phyloP scores from a whole-genome alignment of 306 rosid genomes.

The Sophora flavescens region DNA sequence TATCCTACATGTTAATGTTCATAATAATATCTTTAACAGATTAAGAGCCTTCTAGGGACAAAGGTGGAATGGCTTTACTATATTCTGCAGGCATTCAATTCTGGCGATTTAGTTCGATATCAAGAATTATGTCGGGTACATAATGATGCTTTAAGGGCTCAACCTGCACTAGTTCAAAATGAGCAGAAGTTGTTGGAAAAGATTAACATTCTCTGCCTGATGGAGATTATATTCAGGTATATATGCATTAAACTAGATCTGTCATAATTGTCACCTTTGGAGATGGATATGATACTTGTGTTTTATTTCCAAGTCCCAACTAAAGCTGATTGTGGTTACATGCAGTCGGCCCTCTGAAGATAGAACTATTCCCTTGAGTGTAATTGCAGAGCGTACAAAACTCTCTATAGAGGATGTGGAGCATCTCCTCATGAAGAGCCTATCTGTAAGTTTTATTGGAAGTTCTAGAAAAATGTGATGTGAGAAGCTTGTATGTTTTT shows the following conservation, averaged over 20 bases:
- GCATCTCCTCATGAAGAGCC: slow-evolving; percentile 97
- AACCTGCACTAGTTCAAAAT: slow-evolving; percentile 92
- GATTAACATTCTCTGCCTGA: slow-evolving; percentile 97
- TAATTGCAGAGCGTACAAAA: slow-evolving; percentile 93
- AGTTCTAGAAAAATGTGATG: background rate
- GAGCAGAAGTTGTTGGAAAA: slow-evolving; percentile 92
- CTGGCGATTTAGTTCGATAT: slow-evolving; percentile 91
- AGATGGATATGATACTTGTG: background rate
- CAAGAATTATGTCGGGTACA: slow-evolving; percentile 94
- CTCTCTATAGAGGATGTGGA: slow-evolving; percentile 97
- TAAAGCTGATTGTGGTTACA: slow-evolving; percentile 39
- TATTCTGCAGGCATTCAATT: slow-evolving; percentile 93
- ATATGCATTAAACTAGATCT: slow-evolving; percentile 16
- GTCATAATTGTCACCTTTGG: background rate
- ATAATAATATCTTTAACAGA: slow-evolving; percentile 55
- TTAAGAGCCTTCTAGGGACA: slow-evolving; percentile 85
- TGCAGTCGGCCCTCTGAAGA: slow-evolving; percentile 97
- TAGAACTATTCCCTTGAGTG: slow-evolving; percentile 90
- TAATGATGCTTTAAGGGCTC: slow-evolving; percentile 89
- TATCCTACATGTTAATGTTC: slow-evolving; percentile 27
- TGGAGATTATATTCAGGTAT: slow-evolving; percentile 99
- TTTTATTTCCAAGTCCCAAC: slow-evolving; percentile 12
- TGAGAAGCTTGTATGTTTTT: slow-evolving; percentile 9
- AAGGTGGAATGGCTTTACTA: slow-evolving; percentile 99
- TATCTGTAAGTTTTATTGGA: slow-evolving; percentile 76